Evolutionary conservation across 139 green algal species (phyloP).

Genomic region (Micractinium conductrix): DNA sequence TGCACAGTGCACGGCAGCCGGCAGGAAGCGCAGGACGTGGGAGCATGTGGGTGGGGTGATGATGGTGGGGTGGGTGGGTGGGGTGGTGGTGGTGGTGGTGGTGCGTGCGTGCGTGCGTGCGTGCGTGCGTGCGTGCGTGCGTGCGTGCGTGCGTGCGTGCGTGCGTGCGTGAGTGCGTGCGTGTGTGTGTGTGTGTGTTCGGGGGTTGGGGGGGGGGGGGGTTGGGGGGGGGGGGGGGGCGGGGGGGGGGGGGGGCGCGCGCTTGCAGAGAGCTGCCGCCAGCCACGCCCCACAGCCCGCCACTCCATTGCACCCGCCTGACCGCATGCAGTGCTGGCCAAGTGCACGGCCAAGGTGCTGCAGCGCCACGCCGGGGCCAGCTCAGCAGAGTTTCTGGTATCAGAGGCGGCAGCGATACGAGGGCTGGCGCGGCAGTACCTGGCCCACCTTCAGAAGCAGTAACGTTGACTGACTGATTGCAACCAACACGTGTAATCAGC

Average conservation of each 20-base stretch:
- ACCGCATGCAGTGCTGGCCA: background rate
- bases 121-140: background rate
- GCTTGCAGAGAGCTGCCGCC: no score
- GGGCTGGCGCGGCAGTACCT: constrained; percentile 16
- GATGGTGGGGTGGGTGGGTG: no score
- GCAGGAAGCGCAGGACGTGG: no score
- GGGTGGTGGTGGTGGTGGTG: background rate
- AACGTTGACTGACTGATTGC: no score
- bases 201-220: no score
- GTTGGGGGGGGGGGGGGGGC: no score
- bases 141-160: background rate
- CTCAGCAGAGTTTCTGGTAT: constrained; percentile 20
- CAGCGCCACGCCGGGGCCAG: background rate
- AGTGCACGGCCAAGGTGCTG: constrained; percentile 20
- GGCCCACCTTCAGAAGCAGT: constrained; percentile 6
- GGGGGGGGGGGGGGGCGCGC: no score
- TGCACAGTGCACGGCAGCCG: background rate
- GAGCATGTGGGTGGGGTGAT: no score
- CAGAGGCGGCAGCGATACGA: background rate
- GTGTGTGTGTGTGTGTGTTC: background rate
- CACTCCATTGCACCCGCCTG: no score
- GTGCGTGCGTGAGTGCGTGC: background rate
- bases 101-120: background rate
- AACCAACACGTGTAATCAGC: no score
- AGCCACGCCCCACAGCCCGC: background rate